Evolutionary conservation across 805 yeast species (phyloP).

Genomic region (Schizosaccharomyces cryophilus): DNA sequence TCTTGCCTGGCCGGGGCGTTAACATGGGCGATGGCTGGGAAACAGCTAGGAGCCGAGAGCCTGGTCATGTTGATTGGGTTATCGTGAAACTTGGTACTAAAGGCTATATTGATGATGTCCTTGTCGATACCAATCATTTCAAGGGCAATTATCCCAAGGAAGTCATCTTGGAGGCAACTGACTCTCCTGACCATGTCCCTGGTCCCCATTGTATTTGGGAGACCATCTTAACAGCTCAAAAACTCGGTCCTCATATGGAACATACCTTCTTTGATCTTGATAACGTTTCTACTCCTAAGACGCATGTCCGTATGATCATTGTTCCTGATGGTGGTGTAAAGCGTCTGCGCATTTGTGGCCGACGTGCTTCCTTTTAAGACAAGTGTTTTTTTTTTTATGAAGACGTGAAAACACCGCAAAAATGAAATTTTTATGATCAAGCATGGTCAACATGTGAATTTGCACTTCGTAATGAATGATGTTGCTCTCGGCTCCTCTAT

Average conservation of each 20-base stretch:
- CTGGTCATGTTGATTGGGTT: conserved; percentile 83
- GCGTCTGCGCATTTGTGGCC: conserved; percentile 65
- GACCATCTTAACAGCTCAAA: conserved; percentile 35
- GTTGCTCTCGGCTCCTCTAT: too few relatives aligned
- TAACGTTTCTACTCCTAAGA: conserved; percentile 14
- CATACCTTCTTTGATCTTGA: conserved; percentile 23
- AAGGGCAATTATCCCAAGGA: conserved; percentile 80
- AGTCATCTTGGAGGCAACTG: conserved; percentile 28
- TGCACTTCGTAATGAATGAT: too few relatives aligned
- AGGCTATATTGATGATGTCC: conserved; percentile 26
- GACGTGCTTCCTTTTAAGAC: neutral
- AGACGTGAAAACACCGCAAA: neutral
- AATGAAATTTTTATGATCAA: too few relatives aligned
- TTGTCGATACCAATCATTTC: conserved; percentile 80
- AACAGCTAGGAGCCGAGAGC: conserved; percentile 62
- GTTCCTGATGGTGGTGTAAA: conserved; percentile 96
- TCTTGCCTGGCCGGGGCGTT: conserved; percentile 80
- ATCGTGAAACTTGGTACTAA: conserved; percentile 58
- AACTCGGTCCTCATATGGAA: conserved; percentile 66
- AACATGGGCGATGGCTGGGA: conserved; percentile 99
- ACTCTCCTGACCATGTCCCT: conserved; percentile 18
- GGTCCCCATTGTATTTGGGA: conserved; percentile 30
- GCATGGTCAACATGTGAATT: neutral
- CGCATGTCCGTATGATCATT: conserved; percentile 58
- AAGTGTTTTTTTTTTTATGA: neutral